phyloP scores from a whole-genome alignment of 768 basidiomycete species.

The Mycena galopus region DNA sequence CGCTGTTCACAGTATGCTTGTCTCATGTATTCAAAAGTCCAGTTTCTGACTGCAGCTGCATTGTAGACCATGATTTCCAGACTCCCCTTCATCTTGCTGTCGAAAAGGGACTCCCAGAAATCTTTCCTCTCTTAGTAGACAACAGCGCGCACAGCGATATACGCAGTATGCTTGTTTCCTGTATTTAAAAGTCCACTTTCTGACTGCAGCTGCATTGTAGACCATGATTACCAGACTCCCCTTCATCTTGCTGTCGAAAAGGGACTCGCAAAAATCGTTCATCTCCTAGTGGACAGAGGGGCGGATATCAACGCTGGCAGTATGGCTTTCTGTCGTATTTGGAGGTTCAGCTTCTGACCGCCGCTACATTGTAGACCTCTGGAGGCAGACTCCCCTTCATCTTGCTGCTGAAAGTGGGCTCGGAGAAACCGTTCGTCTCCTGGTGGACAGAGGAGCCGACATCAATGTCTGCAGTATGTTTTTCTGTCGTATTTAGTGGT shows the following conservation, averaged over 20 bases:
- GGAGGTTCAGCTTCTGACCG: no score
- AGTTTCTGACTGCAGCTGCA: background rate
- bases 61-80: background rate
- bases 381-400: no score
- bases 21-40: background rate
- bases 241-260: background rate
- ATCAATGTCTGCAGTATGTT: no score
- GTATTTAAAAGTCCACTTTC: background rate
- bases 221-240: background rate
- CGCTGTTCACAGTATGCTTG: no score
- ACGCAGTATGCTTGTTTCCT: background rate
- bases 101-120: background rate
- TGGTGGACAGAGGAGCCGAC: no score
- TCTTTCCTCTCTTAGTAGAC: background rate
- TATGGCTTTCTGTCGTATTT: no score
- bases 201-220: background rate
- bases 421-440: no score
- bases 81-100: background rate
- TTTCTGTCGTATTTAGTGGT: no score
- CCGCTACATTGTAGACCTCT: no score
- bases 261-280: background rate
- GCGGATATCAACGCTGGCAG: background rate
- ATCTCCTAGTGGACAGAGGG: no score
- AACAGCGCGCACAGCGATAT: background rate
- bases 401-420: no score